A percentile compares a stretch with the other conserved stretches of the same genome.
phyloP scores from a whole-genome alignment of 2,329 filamentous ascomycete species.

The Dryadomyces quercus-mongolicae region DNA sequence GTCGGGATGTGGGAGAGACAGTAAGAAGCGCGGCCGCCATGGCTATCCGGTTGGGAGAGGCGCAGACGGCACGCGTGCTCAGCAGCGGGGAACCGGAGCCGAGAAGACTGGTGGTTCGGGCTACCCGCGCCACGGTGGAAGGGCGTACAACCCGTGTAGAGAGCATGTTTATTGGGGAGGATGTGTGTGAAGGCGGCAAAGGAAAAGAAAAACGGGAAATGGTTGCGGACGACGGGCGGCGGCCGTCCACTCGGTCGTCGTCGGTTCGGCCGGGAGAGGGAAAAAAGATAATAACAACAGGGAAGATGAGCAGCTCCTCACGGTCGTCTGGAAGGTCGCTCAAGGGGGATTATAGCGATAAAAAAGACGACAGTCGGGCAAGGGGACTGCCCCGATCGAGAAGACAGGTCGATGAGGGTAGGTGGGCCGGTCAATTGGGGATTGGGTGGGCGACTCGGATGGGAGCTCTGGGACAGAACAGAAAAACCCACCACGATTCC shows the following conservation, averaged over 20 bases:
- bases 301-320: neutral
- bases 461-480: neutral
- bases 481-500: neutral
- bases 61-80: neutral
- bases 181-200: neutral
- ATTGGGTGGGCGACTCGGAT: neutral
- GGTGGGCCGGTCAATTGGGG: slow-evolving; percentile 1
- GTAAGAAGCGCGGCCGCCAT: neutral
- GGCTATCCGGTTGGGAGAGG: slow-evolving; percentile 1
- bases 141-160: slow-evolving; percentile 12
- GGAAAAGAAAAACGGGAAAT: neutral
- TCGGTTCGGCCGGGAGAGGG: neutral
- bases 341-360: neutral
- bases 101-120: slow-evolving; percentile 2
- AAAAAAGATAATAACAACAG: neutral
- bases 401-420: neutral
- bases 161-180: slow-evolving; percentile 8
- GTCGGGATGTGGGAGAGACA: too few species aligned
- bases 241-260: neutral
- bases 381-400: neutral
- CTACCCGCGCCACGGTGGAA: neutral
- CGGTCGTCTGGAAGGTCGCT: neutral
- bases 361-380: neutral
- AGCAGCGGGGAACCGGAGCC: neutral
- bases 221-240: neutral